Percentiles rank a stretch among this genome's conserved stretches.
Conservation (phyloP, 257 asterid species). For the Salvia miltiorrhiza region DNA sequence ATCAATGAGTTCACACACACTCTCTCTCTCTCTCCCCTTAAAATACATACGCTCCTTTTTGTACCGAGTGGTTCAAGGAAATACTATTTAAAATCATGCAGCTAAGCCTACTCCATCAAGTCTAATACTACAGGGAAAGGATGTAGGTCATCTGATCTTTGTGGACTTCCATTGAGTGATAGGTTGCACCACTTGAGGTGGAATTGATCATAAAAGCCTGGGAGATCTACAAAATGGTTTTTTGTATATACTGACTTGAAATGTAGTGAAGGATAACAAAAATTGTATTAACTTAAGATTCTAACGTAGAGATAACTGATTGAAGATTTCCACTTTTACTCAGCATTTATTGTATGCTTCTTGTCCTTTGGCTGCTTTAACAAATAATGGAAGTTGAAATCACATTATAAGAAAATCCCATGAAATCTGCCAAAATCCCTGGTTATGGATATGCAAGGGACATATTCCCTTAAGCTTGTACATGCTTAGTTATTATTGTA, state of each 20-base stretch:
- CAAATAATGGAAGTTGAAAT: background rate
- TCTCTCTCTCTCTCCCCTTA: conserved; percentile 8
- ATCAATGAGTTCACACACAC: background rate
- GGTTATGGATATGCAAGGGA: background rate
- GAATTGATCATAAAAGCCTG: background rate
- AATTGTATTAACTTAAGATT: background rate
- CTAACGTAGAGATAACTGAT: background rate
- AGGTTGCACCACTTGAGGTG: background rate
- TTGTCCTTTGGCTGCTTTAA: background rate
- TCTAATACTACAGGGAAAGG: background rate
- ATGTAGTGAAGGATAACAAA: background rate
- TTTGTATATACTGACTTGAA: background rate
- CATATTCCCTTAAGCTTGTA: conserved; percentile 1
- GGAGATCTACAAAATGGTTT: background rate
- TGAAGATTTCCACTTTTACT: background rate
- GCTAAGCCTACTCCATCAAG: background rate
- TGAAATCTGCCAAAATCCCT: background rate
- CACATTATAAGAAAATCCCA: background rate
- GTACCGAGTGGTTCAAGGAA: background rate
- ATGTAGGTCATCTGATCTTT: background rate
- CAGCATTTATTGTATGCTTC: background rate
- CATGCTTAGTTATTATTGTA: conserved; percentile 6
- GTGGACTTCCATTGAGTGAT: background rate
- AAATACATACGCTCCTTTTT: background rate
- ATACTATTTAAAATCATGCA: conserved; percentile 5